phyloP scores from a whole-genome alignment of 306 rosid species.

The Fragaria nilgerrensis region DNA sequence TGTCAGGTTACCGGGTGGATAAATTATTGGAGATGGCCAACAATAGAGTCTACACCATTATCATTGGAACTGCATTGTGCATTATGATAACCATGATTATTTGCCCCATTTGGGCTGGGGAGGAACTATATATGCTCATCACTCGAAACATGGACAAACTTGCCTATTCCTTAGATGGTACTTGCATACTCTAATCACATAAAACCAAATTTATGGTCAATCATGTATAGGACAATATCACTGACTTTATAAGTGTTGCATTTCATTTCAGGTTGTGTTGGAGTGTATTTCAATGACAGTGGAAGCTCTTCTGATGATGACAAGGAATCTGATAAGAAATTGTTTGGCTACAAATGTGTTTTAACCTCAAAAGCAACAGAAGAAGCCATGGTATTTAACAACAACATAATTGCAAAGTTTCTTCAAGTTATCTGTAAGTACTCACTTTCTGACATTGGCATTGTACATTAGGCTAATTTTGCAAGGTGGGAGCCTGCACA shows the following conservation, averaged over 20 bases:
- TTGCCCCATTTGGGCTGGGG: conserved; percentile 90
- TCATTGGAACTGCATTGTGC: conserved; percentile 67
- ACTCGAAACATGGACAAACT: conserved; percentile 68
- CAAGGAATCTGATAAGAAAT: conserved; percentile 32
- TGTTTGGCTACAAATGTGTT: conserved; percentile 66
- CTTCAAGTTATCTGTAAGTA: background rate
- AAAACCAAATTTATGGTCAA: background rate
- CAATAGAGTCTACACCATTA: conserved; percentile 56
- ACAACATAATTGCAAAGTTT: background rate
- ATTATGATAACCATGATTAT: conserved; percentile 44
- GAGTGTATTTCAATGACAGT: conserved; percentile 34
- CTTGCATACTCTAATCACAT: conserved; percentile 6
- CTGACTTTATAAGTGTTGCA: background rate
- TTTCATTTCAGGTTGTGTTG: conserved; percentile 50
- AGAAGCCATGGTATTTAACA: conserved; percentile 56
- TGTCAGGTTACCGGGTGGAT: conserved; percentile 67
- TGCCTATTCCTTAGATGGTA: conserved; percentile 65
- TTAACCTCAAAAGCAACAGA: conserved; percentile 61
- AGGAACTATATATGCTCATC: conserved; percentile 53
- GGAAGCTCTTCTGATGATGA: conserved; percentile 20
- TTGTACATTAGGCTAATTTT: conserved; percentile 61
- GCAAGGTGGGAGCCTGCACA: conserved; percentile 93
- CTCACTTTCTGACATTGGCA: background rate
- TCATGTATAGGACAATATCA: background rate
- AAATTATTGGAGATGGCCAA: conserved; percentile 48